These are phyloP conservation scores for Aspergillus kassunensis DNA, from an alignment of 495 filamentous ascomycete species.

Conservation along the genomic window DNA sequence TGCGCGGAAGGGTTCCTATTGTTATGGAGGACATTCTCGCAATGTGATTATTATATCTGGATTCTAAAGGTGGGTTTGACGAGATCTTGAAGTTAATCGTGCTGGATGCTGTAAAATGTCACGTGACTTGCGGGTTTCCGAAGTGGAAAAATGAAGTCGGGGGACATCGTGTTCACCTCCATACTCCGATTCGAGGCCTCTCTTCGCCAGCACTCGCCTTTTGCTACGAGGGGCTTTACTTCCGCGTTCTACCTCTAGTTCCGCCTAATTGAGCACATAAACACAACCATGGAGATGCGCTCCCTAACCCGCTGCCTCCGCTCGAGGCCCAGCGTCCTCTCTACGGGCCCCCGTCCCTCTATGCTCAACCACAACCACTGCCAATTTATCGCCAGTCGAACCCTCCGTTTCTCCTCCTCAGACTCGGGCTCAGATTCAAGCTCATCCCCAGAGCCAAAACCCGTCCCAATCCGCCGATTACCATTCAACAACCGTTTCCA, in stretches of 20 bases:
- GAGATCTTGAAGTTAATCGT: too few species aligned
- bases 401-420: conserved; percentile 21
- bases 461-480: not conserved
- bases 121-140: conserved; percentile 16
- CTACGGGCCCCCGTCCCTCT: too few species aligned
- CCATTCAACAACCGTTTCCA: not conserved
- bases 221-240: not conserved
- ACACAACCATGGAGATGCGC: conserved; percentile 38
- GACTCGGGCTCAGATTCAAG: not conserved
- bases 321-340: conserved; percentile 25
- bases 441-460: not conserved
- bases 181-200: not conserved
- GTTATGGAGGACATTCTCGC: conserved; percentile 51
- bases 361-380: conserved; percentile 6
- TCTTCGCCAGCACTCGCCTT: not conserved
- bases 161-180: too few species aligned
- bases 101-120: not conserved
- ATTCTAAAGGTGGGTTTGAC: too few species aligned
- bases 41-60: too few species aligned
- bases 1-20: conserved; percentile 59
- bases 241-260: too few species aligned
- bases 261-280: too few species aligned
- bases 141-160: conserved; percentile 11
- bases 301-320: conserved; percentile 35
- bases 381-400: not conserved